Evolutionary conservation across 495 filamentous ascomycete species (phyloP).

Genomic region (Lasiosphaeria miniovina): DNA sequence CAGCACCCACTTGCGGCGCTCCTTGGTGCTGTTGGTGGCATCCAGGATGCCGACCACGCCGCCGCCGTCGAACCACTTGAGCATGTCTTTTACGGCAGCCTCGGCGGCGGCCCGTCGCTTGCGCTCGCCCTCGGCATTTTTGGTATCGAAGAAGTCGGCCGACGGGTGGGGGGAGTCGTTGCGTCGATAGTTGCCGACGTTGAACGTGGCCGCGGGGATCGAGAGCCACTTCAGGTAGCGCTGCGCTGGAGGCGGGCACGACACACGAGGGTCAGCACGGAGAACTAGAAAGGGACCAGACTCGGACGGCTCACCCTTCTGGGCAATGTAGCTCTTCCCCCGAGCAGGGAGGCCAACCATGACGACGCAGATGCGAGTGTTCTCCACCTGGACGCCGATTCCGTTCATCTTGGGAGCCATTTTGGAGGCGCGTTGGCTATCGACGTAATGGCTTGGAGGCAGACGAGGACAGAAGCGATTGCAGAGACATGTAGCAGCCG

Average conservation of each 20-base stretch:
- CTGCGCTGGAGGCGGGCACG: conserved; percentile 59
- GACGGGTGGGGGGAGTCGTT: conserved; percentile 78
- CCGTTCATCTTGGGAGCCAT: conserved; percentile 49
- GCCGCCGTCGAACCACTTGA: conserved; percentile 76
- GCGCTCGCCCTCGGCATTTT: conserved; percentile 85
- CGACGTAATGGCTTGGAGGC: conserved; percentile 7
- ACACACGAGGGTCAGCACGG: conserved; percentile 19
- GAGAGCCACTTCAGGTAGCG: conserved; percentile 95
- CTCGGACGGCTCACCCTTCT: conserved; percentile 67
- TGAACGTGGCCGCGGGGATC: conserved; percentile 89
- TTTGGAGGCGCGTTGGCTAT: conserved; percentile 17
- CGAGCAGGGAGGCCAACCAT: conserved; percentile 96
- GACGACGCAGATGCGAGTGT: conserved; percentile 94
- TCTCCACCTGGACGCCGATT: conserved; percentile 71
- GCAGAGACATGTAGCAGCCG: conserved; percentile 31
- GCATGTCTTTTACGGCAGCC: conserved; percentile 86
- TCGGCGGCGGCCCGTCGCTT: conserved; percentile 83
- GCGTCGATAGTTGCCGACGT: conserved; percentile 92
- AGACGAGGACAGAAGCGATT: conserved; percentile 14
- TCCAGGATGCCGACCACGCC: conserved; percentile 90
- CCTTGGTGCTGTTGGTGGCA: conserved; percentile 91
- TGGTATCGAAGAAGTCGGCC: conserved; percentile 89
- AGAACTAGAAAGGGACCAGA: not conserved
- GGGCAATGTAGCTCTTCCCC: conserved; percentile 94
- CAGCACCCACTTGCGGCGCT: conserved; percentile 85